Conservation (phyloP, 345 rosid genomes). For the Arabis alpina region DNA sequence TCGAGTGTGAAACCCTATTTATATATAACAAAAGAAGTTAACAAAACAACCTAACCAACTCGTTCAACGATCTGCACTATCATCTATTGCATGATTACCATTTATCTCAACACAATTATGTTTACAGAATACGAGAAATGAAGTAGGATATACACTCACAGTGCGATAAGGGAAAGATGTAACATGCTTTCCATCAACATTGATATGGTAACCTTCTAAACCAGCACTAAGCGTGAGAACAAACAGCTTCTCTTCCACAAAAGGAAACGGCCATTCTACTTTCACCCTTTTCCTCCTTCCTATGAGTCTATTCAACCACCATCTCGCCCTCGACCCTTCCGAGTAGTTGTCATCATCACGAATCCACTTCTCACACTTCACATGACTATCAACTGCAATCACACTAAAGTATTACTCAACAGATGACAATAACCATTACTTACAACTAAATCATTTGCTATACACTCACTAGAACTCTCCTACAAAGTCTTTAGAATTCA, state of each 20-base stretch:
- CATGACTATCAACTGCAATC: slow-evolving; percentile 80
- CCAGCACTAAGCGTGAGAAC: slow-evolving; percentile 90
- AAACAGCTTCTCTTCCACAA: slow-evolving; percentile 74
- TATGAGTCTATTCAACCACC: slow-evolving; percentile 88
- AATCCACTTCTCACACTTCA: slow-evolving; percentile 96
- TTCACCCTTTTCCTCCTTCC: slow-evolving; percentile 70
- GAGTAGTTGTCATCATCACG: slow-evolving; percentile 70
- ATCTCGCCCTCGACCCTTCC: slow-evolving; percentile 71
- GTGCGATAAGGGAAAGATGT: slow-evolving; percentile 92
- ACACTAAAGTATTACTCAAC: slow-evolving; percentile 31
- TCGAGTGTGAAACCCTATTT: slow-evolving; percentile 86
- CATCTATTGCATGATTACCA: background rate
- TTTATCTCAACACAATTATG: slow-evolving; percentile 19
- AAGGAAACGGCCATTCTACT: slow-evolving; percentile 93
- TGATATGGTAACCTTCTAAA: slow-evolving; percentile 90
- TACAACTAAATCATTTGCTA: too few relatives aligned
- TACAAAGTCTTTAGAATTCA: background rate
- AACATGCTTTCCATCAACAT: slow-evolving; percentile 87
- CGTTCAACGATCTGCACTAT: background rate
- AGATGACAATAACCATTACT: background rate
- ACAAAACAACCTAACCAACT: slow-evolving; percentile 15
- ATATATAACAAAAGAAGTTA: background rate
- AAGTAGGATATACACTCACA: slow-evolving; percentile 56
- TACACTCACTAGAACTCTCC: slow-evolving; percentile 10
- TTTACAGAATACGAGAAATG: background rate